Percentiles rank a stretch among this genome's conserved stretches.
Conservation (phyloP, 2,329 filamentous ascomycete genomes). For the Neopestalotiopsis rosae region DNA sequence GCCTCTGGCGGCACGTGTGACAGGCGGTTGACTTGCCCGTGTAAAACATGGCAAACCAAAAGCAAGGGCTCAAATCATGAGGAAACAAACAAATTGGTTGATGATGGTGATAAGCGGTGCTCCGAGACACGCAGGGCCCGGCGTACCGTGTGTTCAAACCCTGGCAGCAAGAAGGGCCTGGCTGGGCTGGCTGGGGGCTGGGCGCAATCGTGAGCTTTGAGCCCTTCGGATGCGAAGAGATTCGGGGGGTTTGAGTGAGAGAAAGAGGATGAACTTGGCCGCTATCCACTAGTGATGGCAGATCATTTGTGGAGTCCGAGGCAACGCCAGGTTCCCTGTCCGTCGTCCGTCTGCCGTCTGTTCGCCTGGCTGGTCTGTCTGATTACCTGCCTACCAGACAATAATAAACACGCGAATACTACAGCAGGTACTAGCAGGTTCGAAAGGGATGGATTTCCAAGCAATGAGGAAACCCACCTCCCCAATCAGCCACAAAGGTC, state of each 20-base stretch:
- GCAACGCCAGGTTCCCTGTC: not conserved
- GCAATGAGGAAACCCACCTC: not conserved
- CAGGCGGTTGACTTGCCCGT: constrained; percentile 17
- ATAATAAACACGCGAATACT: not conserved
- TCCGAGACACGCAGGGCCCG: not conserved
- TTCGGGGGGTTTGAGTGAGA: not conserved
- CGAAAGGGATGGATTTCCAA: not conserved
- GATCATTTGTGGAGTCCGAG: not conserved
- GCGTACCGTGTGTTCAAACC: not conserved
- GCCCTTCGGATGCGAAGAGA: not conserved
- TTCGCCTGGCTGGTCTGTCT: not conserved
- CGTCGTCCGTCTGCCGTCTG: not conserved
- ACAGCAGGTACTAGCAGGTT: not conserved
- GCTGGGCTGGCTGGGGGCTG: not conserved
- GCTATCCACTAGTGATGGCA: not conserved
- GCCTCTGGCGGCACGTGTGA: constrained; percentile 16
- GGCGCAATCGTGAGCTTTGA: not conserved
- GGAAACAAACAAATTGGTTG: not conserved
- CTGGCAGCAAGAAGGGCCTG: not conserved
- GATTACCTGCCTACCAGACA: no score
- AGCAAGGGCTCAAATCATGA: not conserved
- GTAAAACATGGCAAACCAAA: constrained; percentile 13
- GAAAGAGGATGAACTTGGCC: constrained; percentile 1
- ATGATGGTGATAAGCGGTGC: not conserved
- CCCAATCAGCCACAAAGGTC: not conserved